Evolutionary conservation across 1,284 basidiomycete species (phyloP).

Genomic region (Gastroboletus turbinatus): DNA sequence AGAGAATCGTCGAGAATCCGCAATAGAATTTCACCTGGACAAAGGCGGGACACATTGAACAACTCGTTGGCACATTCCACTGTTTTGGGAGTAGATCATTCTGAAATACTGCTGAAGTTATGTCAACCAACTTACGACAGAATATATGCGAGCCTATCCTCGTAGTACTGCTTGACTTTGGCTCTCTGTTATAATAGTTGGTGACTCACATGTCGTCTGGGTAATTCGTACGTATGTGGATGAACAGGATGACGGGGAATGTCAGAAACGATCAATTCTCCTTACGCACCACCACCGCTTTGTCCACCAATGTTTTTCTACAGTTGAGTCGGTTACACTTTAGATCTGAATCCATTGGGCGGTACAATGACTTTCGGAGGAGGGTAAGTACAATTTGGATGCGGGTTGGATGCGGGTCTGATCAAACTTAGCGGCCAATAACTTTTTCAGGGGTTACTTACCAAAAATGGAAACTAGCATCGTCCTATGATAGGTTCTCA

Average conservation of each 20-base stretch:
- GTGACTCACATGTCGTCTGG: constrained; percentile 49
- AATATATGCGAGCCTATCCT: constrained; percentile 74
- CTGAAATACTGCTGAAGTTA: neutral
- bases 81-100: constrained; percentile 31
- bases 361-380: neutral
- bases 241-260: neutral
- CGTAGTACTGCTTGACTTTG: constrained; percentile 1
- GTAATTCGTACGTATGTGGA: neutral
- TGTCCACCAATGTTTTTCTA: constrained; percentile 62
- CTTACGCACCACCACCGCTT: constrained; percentile 73
- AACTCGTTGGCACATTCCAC: constrained; percentile 83
- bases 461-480: constrained; percentile 11
- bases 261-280: constrained; percentile 32
- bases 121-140: constrained; percentile 51
- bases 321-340: constrained; percentile 77
- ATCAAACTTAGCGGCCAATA: neutral
- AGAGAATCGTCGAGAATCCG: constrained; percentile 3
- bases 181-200: constrained; percentile 16
- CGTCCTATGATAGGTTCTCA: neutral
- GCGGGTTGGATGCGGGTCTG: too few relatives aligned
- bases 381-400: neutral
- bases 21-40: constrained; percentile 53
- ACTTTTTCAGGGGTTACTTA: constrained; percentile 7
- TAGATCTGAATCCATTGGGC: constrained; percentile 48
- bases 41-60: constrained; percentile 72